Evolutionary conservation across 306 rosid genomes (phyloP), one percentile per base, ranked within the genome.

Genomic region (Rosa lucieae): DNA sequence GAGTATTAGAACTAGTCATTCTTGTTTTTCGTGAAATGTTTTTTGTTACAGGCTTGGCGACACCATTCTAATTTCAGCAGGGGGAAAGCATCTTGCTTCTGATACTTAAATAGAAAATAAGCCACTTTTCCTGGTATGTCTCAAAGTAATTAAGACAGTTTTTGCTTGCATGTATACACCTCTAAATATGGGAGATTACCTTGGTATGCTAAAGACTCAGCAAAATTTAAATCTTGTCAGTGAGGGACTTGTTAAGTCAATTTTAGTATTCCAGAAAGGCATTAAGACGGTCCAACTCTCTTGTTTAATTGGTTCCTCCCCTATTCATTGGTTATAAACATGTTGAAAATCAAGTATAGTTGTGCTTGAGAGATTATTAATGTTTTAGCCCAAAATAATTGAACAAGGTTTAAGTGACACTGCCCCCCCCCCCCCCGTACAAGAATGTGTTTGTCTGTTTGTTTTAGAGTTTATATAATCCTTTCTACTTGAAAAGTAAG

Each of bases 51-150:
- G 99, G 82, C 96, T 94, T n/a, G 97, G 97, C 1, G 99, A 95
- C 74, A 95, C 97, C 58, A 92, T 95, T 87, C 88, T 95, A 83
- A 87, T 95, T 84, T 92, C 94, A 52, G 92, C 97, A 66, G 97
- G 99, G 8, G 94, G 99, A 68, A 86, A 52, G 85, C 97, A 95
- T 85, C 55, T 26, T 65, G 91, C 91, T 53, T 84, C 92, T n/a
- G 91, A 89, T 82, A 92, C 92, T 84, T 97, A 91, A 86, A 95
- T 95, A 69, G 89, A 77, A 42, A 95, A 29, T 29, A 29, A 91
- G 84, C 97, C 92, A 13, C 87, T 95, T 63, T 95, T 97, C 91
- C 85, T 95, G 91, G 98, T 95, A 85, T 82, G 87, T 87, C 56
- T 75, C 20, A 13, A 77, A 65, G 65, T 67, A 52, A 18, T 73